These are phyloP conservation scores for Trichosporon faecale DNA, from an alignment of 1,284 basidiomycete species.

Conservation along the genomic window DNA sequence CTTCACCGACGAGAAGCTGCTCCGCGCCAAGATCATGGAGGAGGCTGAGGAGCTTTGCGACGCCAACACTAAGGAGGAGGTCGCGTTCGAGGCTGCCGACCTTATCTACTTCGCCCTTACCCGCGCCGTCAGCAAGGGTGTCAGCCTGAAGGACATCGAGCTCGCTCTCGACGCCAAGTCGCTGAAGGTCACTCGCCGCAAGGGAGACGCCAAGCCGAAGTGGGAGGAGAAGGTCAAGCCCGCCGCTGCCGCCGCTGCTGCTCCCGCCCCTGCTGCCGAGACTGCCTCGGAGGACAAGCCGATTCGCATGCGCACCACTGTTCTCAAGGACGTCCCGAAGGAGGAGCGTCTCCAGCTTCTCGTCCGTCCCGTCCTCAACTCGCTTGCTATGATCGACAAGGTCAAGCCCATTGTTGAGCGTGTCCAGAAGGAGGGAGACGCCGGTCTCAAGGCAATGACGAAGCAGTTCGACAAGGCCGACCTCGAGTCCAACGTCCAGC, in stretches of 20 bases:
- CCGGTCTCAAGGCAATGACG: conserved; percentile 81
- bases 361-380: conserved; percentile 85
- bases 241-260: conserved; percentile 28
- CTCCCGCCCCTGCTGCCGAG: conserved; percentile 34
- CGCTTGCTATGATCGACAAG: conserved; percentile 89
- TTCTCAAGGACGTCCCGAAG: conserved; percentile 59
- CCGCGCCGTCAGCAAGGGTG: conserved; percentile 80
- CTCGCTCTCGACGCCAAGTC: conserved; percentile 80
- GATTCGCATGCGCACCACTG: conserved; percentile 73
- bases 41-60: conserved; percentile 94
- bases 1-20: conserved; percentile 75
- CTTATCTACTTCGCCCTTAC: conserved; percentile 90
- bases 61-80: conserved; percentile 73
- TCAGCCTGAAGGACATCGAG: conserved; percentile 81
- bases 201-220: conserved; percentile 90
- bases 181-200: conserved; percentile 78
- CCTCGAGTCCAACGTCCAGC: conserved; percentile 52
- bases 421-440: conserved; percentile 80
- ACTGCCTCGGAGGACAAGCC: conserved; percentile 43
- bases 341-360: conserved; percentile 69
- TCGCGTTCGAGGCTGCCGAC: conserved; percentile 97
- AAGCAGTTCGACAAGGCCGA: conserved; percentile 84
- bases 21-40: conserved; percentile 93
- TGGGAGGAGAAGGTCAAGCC: conserved; percentile 57
- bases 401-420: conserved; percentile 92